A percentile compares a stretch with the other conserved stretches of the same genome.
Evolutionary conservation across 805 yeast species (phyloP).

Genomic region (Metschnikowia colocasiae): DNA sequence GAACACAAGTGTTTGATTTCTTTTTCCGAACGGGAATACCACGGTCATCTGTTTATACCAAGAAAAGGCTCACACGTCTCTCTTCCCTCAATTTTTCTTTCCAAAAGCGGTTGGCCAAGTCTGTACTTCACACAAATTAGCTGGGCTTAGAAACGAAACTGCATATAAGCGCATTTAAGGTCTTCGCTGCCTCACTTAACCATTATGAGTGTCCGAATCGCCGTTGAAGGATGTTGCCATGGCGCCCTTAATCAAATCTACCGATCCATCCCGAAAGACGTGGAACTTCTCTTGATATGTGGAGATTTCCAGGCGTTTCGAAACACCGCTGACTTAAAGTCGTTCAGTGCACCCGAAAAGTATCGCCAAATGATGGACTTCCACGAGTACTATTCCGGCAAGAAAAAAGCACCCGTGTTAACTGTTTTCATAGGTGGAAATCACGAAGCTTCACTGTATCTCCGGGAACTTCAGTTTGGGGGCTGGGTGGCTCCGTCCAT

Average conservation of each 20-base stretch:
- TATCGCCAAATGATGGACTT: constrained; percentile 78
- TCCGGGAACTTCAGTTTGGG: constrained; percentile 71
- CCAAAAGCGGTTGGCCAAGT: no score
- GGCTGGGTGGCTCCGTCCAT: constrained; percentile 93
- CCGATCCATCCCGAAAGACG: constrained; percentile 15
- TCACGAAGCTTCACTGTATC: constrained; percentile 83
- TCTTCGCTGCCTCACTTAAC: neutral
- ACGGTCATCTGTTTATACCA: no score
- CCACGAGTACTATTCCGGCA: constrained; percentile 62
- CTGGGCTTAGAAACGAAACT: no score
- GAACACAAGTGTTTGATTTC: no score
- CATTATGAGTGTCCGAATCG: constrained; percentile 36
- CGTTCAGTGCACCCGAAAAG: constrained; percentile 77
- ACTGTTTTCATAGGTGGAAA: constrained; percentile 93
- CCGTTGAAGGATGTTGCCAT: constrained; percentile 89
- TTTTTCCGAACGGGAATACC: no score
- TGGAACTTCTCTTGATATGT: constrained; percentile 59
- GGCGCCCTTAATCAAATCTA: constrained; percentile 70
- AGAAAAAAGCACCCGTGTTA: constrained; percentile 60
- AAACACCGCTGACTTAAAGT: constrained; percentile 55
- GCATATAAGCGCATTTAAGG: neutral
- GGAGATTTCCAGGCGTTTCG: constrained; percentile 92
- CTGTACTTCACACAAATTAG: no score
- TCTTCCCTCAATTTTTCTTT: no score
- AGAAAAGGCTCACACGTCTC: no score